These are phyloP conservation scores for Suillus variegatus DNA, from an alignment of 768 basidiomycete genomes.

Conservation along the genomic window DNA sequence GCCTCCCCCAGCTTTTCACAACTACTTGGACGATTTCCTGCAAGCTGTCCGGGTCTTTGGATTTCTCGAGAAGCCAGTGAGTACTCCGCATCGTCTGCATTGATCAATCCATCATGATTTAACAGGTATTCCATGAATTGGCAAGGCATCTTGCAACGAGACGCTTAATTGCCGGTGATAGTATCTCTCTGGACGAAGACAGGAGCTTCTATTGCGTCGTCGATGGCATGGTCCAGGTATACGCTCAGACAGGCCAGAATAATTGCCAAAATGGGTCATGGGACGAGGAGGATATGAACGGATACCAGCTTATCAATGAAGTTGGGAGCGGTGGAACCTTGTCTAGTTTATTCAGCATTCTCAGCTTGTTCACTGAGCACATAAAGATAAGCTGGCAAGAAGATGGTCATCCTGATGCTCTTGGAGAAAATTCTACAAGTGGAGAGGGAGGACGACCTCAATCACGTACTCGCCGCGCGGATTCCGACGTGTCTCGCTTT, in stretches of 20 bases:
- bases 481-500: conserved; percentile 68
- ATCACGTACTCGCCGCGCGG: conserved; percentile 39
- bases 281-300: conserved; percentile 90
- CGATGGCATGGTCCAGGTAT: conserved; percentile 96
- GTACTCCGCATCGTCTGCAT: conserved; percentile 21
- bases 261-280: conserved; percentile 56
- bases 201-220: conserved; percentile 98
- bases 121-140: conserved; percentile 93
- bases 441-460: conserved; percentile 23
- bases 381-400: conserved; percentile 93
- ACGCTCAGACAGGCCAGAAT: conserved; percentile 65
- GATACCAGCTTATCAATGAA: conserved; percentile 95
- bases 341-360: conserved; percentile 94
- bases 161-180: conserved; percentile 94
- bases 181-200: conserved; percentile 85
- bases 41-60: conserved; percentile 97
- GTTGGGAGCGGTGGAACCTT: conserved; percentile 95
- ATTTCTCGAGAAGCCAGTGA: conserved; percentile 92
- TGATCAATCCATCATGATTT: neutral
- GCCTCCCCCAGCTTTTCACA: conserved; percentile 80
- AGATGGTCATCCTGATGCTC: conserved; percentile 37
- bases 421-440: conserved; percentile 14
- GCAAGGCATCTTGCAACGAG: conserved; percentile 95
- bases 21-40: conserved; percentile 96
- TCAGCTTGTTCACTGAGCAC: conserved; percentile 95